Conservation (phyloP, 2,329 filamentous ascomycete species). For the Paraphaeosphaeria sporulosa region DNA sequence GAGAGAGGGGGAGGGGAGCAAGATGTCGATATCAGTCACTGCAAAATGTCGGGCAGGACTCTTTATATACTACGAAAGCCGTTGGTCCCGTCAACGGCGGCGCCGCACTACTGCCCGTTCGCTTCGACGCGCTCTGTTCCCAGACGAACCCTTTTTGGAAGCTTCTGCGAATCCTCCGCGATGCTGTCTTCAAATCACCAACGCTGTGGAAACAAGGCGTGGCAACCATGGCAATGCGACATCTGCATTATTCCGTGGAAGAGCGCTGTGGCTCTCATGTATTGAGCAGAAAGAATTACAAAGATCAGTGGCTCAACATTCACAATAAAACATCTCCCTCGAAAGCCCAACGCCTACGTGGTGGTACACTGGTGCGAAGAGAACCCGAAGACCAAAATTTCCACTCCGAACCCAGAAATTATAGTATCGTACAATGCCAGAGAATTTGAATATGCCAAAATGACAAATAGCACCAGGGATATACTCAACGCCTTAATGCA, state of each 20-base stretch:
- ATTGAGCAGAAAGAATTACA: background rate
- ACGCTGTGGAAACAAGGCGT: no score
- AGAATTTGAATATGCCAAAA: background rate
- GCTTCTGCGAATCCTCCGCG: conserved; percentile 9
- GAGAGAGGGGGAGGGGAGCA: background rate
- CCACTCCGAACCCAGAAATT: background rate
- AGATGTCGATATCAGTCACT: background rate
- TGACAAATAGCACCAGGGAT: background rate
- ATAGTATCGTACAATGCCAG: conserved; percentile 1
- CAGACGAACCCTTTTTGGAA: conserved; percentile 10
- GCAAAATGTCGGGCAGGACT: no score
- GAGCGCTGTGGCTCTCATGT: background rate
- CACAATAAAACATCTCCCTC: background rate
- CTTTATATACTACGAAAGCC: background rate
- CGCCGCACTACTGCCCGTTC: background rate
- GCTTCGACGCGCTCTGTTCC: conserved; percentile 3
- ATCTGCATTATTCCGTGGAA: background rate
- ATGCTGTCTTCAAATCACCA: background rate
- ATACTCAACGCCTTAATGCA: background rate
- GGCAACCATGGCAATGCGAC: background rate
- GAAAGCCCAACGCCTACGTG: background rate
- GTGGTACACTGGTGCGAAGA: background rate
- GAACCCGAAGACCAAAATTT: background rate
- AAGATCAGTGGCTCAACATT: background rate
- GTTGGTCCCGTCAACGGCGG: background rate